phyloP scores from a whole-genome alignment of 2,329 filamentous ascomycete species.

The Diaporthe humulicola region DNA sequence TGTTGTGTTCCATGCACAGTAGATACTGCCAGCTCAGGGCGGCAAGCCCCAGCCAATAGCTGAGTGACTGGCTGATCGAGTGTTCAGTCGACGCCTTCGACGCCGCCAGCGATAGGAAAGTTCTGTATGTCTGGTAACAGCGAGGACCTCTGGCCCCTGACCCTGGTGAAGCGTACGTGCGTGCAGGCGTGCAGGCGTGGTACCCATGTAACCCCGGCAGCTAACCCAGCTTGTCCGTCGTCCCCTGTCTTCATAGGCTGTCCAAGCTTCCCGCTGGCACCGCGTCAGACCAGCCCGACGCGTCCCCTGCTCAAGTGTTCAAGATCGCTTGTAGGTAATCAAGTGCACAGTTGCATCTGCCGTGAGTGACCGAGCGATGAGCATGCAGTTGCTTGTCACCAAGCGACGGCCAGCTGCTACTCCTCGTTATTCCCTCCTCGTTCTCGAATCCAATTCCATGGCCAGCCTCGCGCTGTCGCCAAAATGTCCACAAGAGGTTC shows the following conservation, averaged over 20 bases:
- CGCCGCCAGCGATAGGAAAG: too few relatives aligned
- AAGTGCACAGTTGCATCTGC: conserved; percentile 1
- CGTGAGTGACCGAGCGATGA: not conserved
- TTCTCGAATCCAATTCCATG: conserved; percentile 46
- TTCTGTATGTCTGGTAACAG: too few relatives aligned
- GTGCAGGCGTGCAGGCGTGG: not conserved
- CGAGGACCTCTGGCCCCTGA: not conserved
- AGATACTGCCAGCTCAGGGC: not conserved
- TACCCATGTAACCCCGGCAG: conserved; percentile 22
- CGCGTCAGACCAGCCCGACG: conserved; percentile 24
- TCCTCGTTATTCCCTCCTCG: conserved; percentile 21
- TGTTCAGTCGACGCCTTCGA: not conserved
- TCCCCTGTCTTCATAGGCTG: not conserved
- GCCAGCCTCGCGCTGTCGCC: conserved; percentile 41
- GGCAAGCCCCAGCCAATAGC: not conserved
- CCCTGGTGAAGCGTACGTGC: too few relatives aligned
- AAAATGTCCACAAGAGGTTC: conserved; percentile 51
- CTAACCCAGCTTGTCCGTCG: conserved; percentile 6
- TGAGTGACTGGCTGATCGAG: not conserved
- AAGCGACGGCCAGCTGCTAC: not conserved
- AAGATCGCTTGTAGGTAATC: not conserved
- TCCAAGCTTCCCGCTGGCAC: conserved; percentile 1
- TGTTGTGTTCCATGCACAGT: not conserved
- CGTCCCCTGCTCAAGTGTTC: conserved; percentile 11
- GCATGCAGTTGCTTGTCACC: conserved; percentile 9